These are phyloP conservation scores for Dactylellina drechsleri DNA, from an alignment of 2,329 filamentous ascomycete genomes.

Conservation along the genomic window DNA sequence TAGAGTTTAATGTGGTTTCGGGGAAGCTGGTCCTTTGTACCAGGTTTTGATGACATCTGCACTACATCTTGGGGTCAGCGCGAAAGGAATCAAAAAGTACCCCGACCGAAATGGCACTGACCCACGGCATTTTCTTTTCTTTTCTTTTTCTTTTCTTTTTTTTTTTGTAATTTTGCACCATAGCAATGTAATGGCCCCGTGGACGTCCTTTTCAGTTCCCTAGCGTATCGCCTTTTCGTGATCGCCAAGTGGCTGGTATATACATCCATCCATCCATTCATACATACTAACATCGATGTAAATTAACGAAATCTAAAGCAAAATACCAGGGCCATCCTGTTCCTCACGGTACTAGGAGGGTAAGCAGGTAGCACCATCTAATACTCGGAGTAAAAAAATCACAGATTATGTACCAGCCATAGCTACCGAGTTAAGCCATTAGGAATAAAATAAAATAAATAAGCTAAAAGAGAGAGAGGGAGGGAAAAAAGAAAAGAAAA, in stretches of 20 bases:
- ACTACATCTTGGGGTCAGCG: background rate
- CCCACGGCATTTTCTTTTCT: too few species aligned
- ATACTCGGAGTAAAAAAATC: background rate
- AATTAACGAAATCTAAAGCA: background rate
- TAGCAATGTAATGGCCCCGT: too few species aligned
- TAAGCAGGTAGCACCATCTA: slow-evolving; percentile 15
- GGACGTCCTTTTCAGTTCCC: too few species aligned
- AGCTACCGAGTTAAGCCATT: background rate
- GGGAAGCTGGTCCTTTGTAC: too few species aligned
- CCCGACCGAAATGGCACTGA: too few species aligned
- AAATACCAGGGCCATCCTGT: background rate
- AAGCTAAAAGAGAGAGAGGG: background rate
- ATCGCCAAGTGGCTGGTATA: too few species aligned
- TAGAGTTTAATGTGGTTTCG: too few species aligned
- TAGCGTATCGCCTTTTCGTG: too few species aligned
- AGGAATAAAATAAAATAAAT: background rate
- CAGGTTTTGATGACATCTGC: background rate
- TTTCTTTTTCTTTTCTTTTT: too few species aligned
- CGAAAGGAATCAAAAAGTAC: background rate
- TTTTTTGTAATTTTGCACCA: too few species aligned
- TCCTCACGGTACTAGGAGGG: background rate
- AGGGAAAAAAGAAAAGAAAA: background rate
- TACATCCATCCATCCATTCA: too few species aligned
- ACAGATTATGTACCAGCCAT: slow-evolving; percentile 1
- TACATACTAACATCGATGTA: too few species aligned